Base-by-base conservation (phyloP, 495 filamentous ascomycete species). In the Oidiodendron maius region DNA sequence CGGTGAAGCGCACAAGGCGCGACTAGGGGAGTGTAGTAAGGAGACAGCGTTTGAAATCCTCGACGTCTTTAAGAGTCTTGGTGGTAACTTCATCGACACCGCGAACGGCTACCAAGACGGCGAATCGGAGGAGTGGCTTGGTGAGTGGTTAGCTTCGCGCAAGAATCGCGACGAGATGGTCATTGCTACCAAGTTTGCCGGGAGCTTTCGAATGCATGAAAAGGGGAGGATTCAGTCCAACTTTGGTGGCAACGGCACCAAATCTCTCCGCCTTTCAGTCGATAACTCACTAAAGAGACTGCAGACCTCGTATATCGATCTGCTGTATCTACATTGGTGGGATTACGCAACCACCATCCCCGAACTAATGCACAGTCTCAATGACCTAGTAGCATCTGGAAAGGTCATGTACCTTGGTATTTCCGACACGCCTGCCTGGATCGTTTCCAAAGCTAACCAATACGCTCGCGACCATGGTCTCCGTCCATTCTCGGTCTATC, bases 21-120 rank as follows among this genome's bases (percentile, higher is more conserved):
- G 9, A 4, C 47, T 80, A 50, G 80, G 78, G 20, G 63, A 65
- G 61, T 74, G 72, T 38, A 61, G 49, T 57, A 81, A 82, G 48
- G 70, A 81, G 23, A 63, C 61, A 0, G 61, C 73, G 4, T 79
- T 83, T 58, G 64, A 70, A 52, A 67, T 86, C n/a, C n/a, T n/a
- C n/a, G n/a, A n/a, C n/a, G n/a, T n/a, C n/a, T n/a, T n/a, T 1
- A 62, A 69, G 25, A n/a, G n/a, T n/a, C n/a, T n/a, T n/a, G 82
- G 82, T 9, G 83, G 83, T 38, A 86, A 86, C 64, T 84, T 86
- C 67, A 82, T 87, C 57, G 83, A 87, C 55, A 86, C 81, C 3
- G 72, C 80, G 26, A 83, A 78, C 55, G 71, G 64, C 60, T 89
- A 89, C 65, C 80, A 87, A 51, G 55, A 64, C 26, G 81, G 72